phyloP scores from a whole-genome alignment of 2,329 filamentous ascomycete species.

The Penicillium expansum region DNA sequence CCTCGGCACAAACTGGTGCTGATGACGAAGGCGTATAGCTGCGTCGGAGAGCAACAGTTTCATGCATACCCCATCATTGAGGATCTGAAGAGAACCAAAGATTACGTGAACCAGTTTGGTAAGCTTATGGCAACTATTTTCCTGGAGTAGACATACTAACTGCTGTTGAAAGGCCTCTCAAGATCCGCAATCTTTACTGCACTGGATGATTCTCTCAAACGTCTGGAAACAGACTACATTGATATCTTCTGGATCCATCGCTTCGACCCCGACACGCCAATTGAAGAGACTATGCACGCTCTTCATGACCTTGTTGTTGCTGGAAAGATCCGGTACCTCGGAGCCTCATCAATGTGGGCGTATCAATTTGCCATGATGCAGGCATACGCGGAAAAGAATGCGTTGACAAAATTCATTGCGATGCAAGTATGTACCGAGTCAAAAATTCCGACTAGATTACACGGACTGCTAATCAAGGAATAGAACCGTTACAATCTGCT shows the following conservation, averaged over 20 bases:
- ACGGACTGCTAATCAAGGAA: neutral
- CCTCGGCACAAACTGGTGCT: constrained; percentile 58
- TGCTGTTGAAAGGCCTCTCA: constrained; percentile 46
- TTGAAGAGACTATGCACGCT: constrained; percentile 51
- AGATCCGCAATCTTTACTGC: constrained; percentile 62
- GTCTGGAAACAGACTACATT: constrained; percentile 49
- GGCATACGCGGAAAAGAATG: constrained; percentile 53
- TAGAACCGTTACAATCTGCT: constrained; percentile 8
- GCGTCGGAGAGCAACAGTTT: neutral
- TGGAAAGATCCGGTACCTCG: constrained; percentile 37
- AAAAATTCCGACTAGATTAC: constrained; percentile 23
- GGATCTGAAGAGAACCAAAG: neutral
- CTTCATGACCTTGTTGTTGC: constrained; percentile 42
- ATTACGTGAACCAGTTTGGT: neutral
- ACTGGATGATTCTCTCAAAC: constrained; percentile 53
- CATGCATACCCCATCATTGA: neutral
- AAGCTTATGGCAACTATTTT: neutral
- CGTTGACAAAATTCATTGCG: constrained; percentile 59
- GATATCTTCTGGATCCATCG: constrained; percentile 55
- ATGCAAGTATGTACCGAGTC: constrained; percentile 47
- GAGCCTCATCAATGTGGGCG: constrained; percentile 34
- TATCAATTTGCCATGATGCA: constrained; percentile 44
- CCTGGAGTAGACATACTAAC: neutral
- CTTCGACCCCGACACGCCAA: constrained; percentile 44
- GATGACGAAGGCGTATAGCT: constrained; percentile 53